Percentiles rank a stretch among this genome's conserved stretches.
Evolutionary conservation across 1,284 basidiomycete species (phyloP).

Genomic region (Sanguinoderma infundibulare): DNA sequence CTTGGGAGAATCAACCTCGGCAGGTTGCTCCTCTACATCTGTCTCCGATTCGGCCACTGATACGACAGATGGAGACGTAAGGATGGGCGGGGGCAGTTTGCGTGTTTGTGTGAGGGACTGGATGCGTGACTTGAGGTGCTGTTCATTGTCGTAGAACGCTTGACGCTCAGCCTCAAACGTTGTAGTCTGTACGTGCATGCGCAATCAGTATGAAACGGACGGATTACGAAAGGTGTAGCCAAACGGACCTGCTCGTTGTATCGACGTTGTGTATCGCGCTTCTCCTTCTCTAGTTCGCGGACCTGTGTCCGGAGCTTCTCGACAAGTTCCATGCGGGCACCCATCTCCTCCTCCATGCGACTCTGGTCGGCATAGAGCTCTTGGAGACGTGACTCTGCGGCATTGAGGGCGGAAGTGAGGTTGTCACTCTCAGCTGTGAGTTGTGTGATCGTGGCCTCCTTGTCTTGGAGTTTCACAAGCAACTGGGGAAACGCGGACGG

Average conservation of each 20-base stretch:
- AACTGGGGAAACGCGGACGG: conserved; percentile 48
- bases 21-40: conserved; percentile 42
- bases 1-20: conserved; percentile 30
- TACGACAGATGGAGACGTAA: conserved; percentile 36
- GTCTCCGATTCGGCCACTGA: conserved; percentile 49
- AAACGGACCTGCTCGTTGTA: conserved; percentile 78
- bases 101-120: conserved; percentile 74
- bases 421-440: conserved; percentile 67
- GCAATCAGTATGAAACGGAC: conserved; percentile 1
- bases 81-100: conserved; percentile 45
- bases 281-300: conserved; percentile 83
- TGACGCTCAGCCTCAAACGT: conserved; percentile 86
- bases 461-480: conserved; percentile 74
- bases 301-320: conserved; percentile 80
- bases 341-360: conserved; percentile 76
- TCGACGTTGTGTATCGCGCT: conserved; percentile 73
- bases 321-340: conserved; percentile 75
- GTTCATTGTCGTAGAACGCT: conserved; percentile 85
- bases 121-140: conserved; percentile 86
- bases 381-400: conserved; percentile 69
- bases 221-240: neutral
- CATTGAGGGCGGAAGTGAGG: conserved; percentile 63
- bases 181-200: conserved; percentile 51
- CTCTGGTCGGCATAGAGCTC: conserved; percentile 81
- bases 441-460: conserved; percentile 66